These are phyloP conservation scores for Fusarium penzigii DNA, from an alignment of 2,329 filamentous ascomycete species.

Conservation along the genomic window DNA sequence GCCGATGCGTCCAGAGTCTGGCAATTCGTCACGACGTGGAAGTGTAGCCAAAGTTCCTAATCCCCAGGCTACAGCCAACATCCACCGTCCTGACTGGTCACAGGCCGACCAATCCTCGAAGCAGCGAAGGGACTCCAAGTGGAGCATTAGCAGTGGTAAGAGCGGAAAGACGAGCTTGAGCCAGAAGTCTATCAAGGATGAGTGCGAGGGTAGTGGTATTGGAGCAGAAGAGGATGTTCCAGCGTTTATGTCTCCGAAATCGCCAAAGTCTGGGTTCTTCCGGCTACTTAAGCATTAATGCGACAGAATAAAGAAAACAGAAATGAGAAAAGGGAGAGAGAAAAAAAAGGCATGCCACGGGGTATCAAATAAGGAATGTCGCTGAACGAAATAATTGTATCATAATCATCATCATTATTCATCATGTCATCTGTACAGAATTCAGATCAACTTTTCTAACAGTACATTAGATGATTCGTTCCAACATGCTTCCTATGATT, in stretches of 20 bases:
- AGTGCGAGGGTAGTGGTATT: conserved; percentile 14
- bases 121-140: conserved; percentile 48
- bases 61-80: conserved; percentile 26
- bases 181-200: conserved; percentile 26
- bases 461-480: no score
- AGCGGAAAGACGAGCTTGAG: conserved; percentile 40
- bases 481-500: no score
- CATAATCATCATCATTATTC: conserved; percentile 17
- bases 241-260: conserved; percentile 30
- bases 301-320: neutral
- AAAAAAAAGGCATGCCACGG: conserved; percentile 1
- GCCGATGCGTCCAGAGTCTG: conserved; percentile 19
- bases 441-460: conserved; percentile 6
- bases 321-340: neutral
- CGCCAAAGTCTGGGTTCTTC: conserved; percentile 42
- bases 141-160: conserved; percentile 41
- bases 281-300: conserved; percentile 45
- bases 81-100: conserved; percentile 57
- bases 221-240: conserved; percentile 4
- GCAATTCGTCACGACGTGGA: conserved; percentile 18
- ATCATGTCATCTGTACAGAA: conserved; percentile 1
- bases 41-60: conserved; percentile 17
- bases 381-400: conserved; percentile 15
- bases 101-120: conserved; percentile 51
- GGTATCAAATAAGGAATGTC: conserved; percentile 14